phyloP scores from a whole-genome alignment of 352 stramenopile species.

The Phytopythium aichiense region DNA sequence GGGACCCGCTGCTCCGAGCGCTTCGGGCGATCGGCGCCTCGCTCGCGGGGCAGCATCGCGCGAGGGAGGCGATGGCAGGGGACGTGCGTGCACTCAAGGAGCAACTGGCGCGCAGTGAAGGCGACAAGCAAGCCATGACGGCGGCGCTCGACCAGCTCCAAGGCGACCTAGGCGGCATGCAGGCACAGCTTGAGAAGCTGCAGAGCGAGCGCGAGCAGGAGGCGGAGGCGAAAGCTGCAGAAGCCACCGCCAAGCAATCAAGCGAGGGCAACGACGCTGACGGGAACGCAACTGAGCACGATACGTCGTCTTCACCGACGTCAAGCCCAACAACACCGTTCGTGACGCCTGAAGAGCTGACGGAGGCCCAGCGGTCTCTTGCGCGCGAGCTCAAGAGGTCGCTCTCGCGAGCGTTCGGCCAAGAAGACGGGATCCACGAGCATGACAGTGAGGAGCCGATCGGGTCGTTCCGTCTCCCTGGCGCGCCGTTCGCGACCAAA shows the following conservation, averaged over 20 bases:
- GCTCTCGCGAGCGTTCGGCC: constrained; percentile 37
- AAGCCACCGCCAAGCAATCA: neutral
- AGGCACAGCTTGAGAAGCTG: constrained; percentile 36
- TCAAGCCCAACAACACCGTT: constrained; percentile 13
- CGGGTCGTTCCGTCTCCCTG: constrained; percentile 16
- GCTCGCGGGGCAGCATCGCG: constrained; percentile 48
- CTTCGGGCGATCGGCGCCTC: constrained; percentile 51
- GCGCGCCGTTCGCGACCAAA: constrained; percentile 34
- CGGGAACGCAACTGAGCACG: neutral
- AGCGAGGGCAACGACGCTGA: neutral
- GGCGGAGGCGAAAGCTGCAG: constrained; percentile 4
- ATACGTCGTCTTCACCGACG: neutral
- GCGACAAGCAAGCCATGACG: constrained; percentile 52
- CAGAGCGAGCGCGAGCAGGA: constrained; percentile 19
- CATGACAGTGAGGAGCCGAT: neutral
- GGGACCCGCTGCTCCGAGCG: constrained; percentile 66
- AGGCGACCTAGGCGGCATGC: constrained; percentile 40
- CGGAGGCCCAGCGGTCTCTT: constrained; percentile 37
- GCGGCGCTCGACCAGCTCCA: constrained; percentile 41
- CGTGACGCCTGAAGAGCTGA: constrained; percentile 43
- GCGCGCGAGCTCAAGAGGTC: constrained; percentile 40
- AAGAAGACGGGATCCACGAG: constrained; percentile 10
- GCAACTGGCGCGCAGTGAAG: constrained; percentile 36
- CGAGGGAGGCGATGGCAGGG: constrained; percentile 49
- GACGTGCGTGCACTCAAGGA: constrained; percentile 41